Evolutionary conservation across 805 yeast species (phyloP), one percentile per base, ranked within the genome.

Genomic region (Tetrapisispora nanseiensis): DNA sequence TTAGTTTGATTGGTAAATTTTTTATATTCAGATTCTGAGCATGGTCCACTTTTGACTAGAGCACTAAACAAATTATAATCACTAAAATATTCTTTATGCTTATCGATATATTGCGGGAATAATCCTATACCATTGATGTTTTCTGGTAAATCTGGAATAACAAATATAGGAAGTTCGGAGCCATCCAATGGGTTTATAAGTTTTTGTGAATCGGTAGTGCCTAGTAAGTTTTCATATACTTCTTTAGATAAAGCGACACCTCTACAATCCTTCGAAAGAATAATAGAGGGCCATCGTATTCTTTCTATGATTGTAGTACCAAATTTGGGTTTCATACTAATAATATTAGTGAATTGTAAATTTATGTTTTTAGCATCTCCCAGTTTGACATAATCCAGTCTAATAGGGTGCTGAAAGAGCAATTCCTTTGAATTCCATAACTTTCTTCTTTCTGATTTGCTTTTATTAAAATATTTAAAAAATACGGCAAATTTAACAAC

Each of bases 91-190:
- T 22, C 23, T 13, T 32, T 45, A 22, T 55, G 61, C 1, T 45
- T 34, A 13, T 31, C 35, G 18, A 45, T 44, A 36, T 42, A 46
- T 15, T 44, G 42, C 2, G 63, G 63, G 26, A 55, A 54, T 10
- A 58, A 42, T 2, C 59, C 62, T 16, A 55, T 43, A 2, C 51
- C 57, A 16, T 53, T 44, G 15, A 37, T 46, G 3, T 44, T 52
- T 2, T 36, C 33, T 5, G 55, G 51, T 3, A 45, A 41, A 9
- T 35, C 33, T 13, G 46, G 40, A 3, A 50, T 39, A 18, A 34
- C 32, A 30, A 41, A 44, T 6, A 56, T 28, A 6, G 48, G 50
- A 20, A 58, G 36, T 13, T 33, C 36, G 19, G 35, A 18, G 6
- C 38, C 42, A 24, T 49, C 46, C 2, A 49, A 28, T 2, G 61